These are phyloP conservation scores for Penicillium sp. DNA, from an alignment of 2,329 filamentous ascomycete species.

Conservation along the genomic window DNA sequence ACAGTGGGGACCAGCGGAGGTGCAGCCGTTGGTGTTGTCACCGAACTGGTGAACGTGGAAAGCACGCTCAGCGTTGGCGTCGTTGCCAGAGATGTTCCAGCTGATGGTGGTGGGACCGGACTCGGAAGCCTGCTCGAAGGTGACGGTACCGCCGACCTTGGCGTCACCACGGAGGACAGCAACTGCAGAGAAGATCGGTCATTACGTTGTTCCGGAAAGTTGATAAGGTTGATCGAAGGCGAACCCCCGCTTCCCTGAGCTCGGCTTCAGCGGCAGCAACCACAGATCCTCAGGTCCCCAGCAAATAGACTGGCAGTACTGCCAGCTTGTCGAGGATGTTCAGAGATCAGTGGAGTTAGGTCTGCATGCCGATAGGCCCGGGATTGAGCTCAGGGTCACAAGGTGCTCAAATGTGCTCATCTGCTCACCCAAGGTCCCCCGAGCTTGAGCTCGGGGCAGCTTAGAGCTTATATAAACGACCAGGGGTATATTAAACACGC, in stretches of 20 bases:
- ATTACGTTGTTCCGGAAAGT: conserved; percentile 15
- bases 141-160: conserved; percentile 89
- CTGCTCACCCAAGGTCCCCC: conserved; percentile 32
- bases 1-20: conserved; percentile 97
- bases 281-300: neutral
- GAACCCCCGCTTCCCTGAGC: neutral
- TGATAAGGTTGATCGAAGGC: conserved; percentile 1
- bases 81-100: conserved; percentile 90
- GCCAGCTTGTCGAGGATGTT: neutral
- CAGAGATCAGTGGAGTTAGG: conserved; percentile 8
- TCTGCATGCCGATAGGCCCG: conserved; percentile 31
- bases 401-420: conserved; percentile 49
- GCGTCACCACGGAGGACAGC: conserved; percentile 97
- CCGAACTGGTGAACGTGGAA: conserved; percentile 99
- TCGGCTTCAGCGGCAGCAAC: neutral
- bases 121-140: conserved; percentile 91
- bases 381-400: conserved; percentile 26
- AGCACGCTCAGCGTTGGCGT: conserved; percentile 93
- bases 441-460: conserved; percentile 28
- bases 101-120: conserved; percentile 78
- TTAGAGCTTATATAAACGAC: conserved; percentile 1
- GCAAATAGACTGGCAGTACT: conserved; percentile 8
- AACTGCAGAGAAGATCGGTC: conserved; percentile 58
- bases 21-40: conserved; percentile 99
- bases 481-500: neutral